Evolutionary conservation across 495 filamentous ascomycete genomes (phyloP), one percentile per base, ranked within the genome.

Genomic region (Echria macrotheca): DNA sequence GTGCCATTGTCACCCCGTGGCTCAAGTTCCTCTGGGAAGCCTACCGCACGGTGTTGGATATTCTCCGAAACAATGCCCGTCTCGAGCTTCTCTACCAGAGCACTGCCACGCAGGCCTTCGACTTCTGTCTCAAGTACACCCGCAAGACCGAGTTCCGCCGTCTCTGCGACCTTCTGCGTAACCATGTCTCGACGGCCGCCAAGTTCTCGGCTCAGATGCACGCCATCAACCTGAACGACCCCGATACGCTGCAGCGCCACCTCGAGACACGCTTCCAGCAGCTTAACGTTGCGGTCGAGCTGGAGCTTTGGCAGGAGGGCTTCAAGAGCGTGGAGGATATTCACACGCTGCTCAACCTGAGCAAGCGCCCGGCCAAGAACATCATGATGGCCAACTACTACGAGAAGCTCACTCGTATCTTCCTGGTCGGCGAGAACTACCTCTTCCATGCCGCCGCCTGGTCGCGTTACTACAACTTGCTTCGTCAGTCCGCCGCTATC

Each of bases 351-450:
- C 80, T 98, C 54, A 97, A 84, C 77, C 80, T 97, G 52, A 97
- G 93, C 87, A 98, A 98, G 80, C 87, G 91, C 42, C 91, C 90
- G 31, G 86, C 93, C n/a, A 96, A 96, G 84, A 96, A 96, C 68
- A 78, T 96, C 55, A 96, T 97, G 91, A 98, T 98, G 93, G 93
- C 94, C 68, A 98, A 97, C 73, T 98, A 98, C 81, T 98, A 97
- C 72, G 94, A 98, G 77, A 96, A 96, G 71, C 80, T 98, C 43
- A 95, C 93, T 29, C 83, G 89, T 39, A 98, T 98, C 64, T 98
- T 98, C 77, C 80, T 98, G 31, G 94, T 97, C 55, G 94, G 91
- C 68, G 94, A 96, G 73, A 98, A 98, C 72, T 97, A 96, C 64
- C 82, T 98, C 22, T 98, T 98, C 84, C 93, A 98, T 64, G 93